Evolutionary conservation across 495 filamentous ascomycete genomes (phyloP).

Genomic region (Trichoderma reesei): DNA sequence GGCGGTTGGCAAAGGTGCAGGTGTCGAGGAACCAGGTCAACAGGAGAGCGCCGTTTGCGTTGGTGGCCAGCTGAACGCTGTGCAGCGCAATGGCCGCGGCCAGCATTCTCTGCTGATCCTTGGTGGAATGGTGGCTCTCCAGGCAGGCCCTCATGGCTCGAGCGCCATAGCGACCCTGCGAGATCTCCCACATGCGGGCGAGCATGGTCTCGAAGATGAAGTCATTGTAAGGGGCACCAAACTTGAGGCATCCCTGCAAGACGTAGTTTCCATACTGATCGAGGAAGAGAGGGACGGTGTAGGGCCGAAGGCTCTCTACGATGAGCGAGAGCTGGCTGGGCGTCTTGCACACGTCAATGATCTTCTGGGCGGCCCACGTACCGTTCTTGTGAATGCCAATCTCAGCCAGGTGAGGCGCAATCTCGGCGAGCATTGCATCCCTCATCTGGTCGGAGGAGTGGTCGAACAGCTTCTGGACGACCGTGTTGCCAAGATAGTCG

Average conservation of each 20-base stretch:
- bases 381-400: constrained; percentile 99
- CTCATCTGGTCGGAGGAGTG: constrained; percentile 84
- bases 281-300: constrained; percentile 81
- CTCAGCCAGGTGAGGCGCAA: constrained; percentile 85
- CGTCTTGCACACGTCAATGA: constrained; percentile 88
- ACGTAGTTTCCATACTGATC: constrained; percentile 99
- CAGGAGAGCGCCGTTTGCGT: constrained; percentile 87
- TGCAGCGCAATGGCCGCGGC: constrained; percentile 91
- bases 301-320: constrained; percentile 71
- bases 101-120: constrained; percentile 90
- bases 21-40: constrained; percentile 98
- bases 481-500: constrained; percentile 95
- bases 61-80: constrained; percentile 92
- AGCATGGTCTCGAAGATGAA: constrained; percentile 99
- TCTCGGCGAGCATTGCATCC: constrained; percentile 81
- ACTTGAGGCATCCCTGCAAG: constrained; percentile 88
- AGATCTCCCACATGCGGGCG: constrained; percentile 85
- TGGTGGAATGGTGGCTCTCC: constrained; percentile 90
- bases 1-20: constrained; percentile 86
- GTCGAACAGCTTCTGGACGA: constrained; percentile 98
- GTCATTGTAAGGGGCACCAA: constrained; percentile 77
- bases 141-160: constrained; percentile 94
- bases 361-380: constrained; percentile 98
- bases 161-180: constrained; percentile 88
- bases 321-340: constrained; percentile 76